A percentile compares a stretch with the other conserved stretches of the same genome.
These are phyloP conservation scores for Jaltomata sinuosa DNA, from an alignment of 257 asterid genomes.

Conservation along the genomic window DNA sequence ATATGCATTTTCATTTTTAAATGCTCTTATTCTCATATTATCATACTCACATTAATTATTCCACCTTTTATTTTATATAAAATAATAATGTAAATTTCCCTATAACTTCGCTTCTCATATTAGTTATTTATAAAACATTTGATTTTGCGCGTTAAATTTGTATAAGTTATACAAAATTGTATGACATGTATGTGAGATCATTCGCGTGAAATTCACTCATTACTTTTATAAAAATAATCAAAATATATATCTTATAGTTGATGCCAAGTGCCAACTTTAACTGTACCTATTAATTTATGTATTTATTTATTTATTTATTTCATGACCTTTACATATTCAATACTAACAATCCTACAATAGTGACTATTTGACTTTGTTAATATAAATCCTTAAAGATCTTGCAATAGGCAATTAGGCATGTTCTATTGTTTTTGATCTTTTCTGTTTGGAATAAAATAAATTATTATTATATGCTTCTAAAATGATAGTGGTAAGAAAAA, in stretches of 20 bases:
- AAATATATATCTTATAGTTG: neutral
- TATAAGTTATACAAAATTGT: neutral
- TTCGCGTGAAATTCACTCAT: no score
- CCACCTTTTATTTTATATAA: neutral
- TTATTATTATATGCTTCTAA: neutral
- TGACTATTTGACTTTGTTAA: neutral
- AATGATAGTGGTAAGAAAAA: neutral
- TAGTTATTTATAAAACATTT: neutral
- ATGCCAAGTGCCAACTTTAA: neutral
- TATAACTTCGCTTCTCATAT: neutral
- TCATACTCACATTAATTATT: neutral
- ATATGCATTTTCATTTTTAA: neutral
- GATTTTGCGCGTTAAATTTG: neutral
- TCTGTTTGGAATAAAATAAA: neutral
- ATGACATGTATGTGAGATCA: neutral
- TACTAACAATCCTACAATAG: no score
- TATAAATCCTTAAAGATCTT: neutral
- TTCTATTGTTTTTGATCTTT: neutral
- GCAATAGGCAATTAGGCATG: neutral
- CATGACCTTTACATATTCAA: no score
- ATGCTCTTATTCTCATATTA: neutral
- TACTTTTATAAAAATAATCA: neutral
- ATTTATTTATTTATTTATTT: no score
- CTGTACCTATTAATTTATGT: no score
- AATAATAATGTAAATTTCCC: neutral